Percentiles rank a stretch among this genome's conserved stretches.
Evolutionary conservation across 148 eudicot genomes (phyloP).

Genomic region (Rhododendron henanense): DNA sequence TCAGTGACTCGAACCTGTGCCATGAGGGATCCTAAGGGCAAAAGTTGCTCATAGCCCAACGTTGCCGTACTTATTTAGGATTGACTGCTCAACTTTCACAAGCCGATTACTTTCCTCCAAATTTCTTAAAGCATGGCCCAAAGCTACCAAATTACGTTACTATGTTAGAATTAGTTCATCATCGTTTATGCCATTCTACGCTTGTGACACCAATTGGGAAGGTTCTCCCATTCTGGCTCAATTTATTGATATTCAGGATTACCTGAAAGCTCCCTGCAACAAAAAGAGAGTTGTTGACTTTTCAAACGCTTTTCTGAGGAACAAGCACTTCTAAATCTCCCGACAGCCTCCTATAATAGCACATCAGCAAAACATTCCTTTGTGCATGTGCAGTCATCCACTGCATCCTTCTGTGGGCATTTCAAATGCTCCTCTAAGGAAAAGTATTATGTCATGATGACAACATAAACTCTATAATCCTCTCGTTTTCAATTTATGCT

Average conservation of each 20-base stretch:
- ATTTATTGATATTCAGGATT: not conserved
- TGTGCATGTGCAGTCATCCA: not conserved
- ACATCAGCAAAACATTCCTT: not conserved
- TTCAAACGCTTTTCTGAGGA: not conserved
- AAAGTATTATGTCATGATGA: not conserved
- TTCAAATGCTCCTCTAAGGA: slow-evolving; percentile 1
- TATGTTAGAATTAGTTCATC: not conserved
- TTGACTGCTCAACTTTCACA: not conserved
- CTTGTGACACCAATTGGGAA: not conserved
- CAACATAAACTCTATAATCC: not conserved
- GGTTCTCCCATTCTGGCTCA: not conserved
- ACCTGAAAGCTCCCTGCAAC: not conserved
- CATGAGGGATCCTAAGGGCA: not conserved
- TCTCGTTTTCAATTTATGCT: not conserved
- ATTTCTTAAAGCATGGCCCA: not conserved
- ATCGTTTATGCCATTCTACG: not conserved
- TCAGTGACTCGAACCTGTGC: not conserved
- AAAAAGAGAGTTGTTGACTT: not conserved
- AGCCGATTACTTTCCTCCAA: not conserved
- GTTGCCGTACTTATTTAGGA: not conserved
- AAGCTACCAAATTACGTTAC: not conserved
- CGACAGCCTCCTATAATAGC: not conserved
- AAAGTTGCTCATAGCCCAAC: not conserved
- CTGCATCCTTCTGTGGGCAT: not conserved
- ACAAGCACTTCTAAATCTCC: not conserved